Conservation (phyloP, 768 basidiomycete genomes). For the Erythrobasidium yunnanense region DNA sequence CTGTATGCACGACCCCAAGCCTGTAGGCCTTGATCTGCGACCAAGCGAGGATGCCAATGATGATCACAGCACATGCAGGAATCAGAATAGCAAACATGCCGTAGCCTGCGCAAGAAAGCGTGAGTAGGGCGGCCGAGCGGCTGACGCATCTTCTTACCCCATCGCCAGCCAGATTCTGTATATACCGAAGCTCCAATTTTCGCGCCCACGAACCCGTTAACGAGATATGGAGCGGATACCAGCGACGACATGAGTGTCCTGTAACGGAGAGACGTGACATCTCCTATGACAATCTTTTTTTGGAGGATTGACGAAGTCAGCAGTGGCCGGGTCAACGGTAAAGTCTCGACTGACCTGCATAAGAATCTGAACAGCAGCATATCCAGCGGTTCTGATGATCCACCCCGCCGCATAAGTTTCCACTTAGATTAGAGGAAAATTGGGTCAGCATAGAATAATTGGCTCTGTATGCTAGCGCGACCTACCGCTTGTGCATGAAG, state of each 20-base stretch:
- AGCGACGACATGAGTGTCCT: constrained; percentile 39
- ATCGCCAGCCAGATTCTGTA: constrained; percentile 39
- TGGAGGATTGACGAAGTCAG: too few species aligned
- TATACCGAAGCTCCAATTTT: constrained; percentile 40
- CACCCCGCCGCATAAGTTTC: constrained; percentile 39
- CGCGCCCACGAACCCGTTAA: constrained; percentile 43
- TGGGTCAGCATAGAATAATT: too few species aligned
- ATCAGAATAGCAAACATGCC: constrained; percentile 42
- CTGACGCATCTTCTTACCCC: constrained; percentile 40
- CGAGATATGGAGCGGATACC: constrained; percentile 39
- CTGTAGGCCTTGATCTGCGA: constrained; percentile 32
- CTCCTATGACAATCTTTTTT: constrained; percentile 41
- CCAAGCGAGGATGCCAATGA: constrained; percentile 35
- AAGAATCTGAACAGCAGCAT: constrained; percentile 43
- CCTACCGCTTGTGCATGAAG: too few species aligned
- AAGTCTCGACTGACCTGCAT: constrained; percentile 42
- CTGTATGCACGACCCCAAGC: constrained; percentile 35
- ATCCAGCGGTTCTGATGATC: constrained; percentile 37
- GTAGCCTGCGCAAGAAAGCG: constrained; percentile 25
- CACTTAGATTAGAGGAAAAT: constrained; percentile 36
- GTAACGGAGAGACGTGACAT: constrained; percentile 45
- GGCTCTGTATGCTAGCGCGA: too few species aligned
- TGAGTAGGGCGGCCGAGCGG: neutral
- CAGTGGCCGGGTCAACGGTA: too few species aligned
- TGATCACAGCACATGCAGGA: constrained; percentile 34